These are phyloP conservation scores for Olyra latifolia DNA, from an alignment of 176 grass and related monocot genomes.

Conservation along the genomic window DNA sequence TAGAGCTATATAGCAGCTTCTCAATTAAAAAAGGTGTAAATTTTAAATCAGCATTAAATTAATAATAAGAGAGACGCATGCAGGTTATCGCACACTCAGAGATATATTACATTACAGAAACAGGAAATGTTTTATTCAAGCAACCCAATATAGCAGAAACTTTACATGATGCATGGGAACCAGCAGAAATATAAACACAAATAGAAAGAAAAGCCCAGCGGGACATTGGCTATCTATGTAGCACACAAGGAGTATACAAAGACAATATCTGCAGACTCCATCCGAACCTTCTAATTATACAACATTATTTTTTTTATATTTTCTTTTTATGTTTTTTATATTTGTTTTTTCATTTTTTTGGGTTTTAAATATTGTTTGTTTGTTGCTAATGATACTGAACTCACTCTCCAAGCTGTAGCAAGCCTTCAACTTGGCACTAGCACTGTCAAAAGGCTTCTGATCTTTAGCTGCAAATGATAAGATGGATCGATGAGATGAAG, in stretches of 20 bases:
- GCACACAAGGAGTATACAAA: not conserved
- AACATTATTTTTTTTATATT: not conserved
- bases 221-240: not conserved
- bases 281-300: not conserved
- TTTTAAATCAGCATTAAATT: too few relatives aligned
- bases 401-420: not conserved
- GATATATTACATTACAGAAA: too few relatives aligned
- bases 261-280: not conserved
- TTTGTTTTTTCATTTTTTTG: not conserved
- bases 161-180: not conserved
- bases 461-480: not conserved
- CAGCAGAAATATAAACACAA: not conserved
- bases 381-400: too few relatives aligned
- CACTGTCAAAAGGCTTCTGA: not conserved
- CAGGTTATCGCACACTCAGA: too few relatives aligned
- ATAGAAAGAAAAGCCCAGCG: not conserved
- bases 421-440: not conserved
- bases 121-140: not conserved
- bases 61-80: too few relatives aligned
- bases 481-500: too few relatives aligned
- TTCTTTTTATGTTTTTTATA: not conserved
- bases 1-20: too few relatives aligned
- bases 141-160: not conserved
- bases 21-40: too few relatives aligned
- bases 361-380: not conserved